Conservation (phyloP, 2,329 filamentous ascomycete genomes). For the Talaromyces sp. region DNA sequence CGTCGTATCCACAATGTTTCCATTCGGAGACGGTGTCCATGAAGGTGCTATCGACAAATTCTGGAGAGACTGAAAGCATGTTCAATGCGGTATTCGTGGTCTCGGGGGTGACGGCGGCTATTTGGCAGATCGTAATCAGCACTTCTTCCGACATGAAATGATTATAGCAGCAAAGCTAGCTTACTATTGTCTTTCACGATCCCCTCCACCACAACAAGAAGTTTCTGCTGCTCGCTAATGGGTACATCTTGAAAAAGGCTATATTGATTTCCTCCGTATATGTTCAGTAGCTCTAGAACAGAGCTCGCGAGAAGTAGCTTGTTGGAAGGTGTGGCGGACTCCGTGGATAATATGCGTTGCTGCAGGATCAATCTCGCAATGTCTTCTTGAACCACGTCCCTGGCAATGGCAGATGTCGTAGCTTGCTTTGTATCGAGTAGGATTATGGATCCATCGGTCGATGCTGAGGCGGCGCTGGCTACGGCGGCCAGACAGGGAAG, state of each 20-base stretch:
- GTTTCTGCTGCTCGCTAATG: conserved; percentile 22
- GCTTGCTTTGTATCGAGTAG: conserved; percentile 25
- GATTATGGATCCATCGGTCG: conserved; percentile 32
- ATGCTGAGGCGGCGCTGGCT: conserved; percentile 26
- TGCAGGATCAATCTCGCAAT: conserved; percentile 38
- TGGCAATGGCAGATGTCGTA: conserved; percentile 2
- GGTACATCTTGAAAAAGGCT: conserved; percentile 47
- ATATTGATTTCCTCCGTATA: conserved; percentile 54
- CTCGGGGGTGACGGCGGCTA: conserved; percentile 18
- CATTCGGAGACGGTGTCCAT: conserved; percentile 14
- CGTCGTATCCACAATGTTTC: conserved; percentile 23
- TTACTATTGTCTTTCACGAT: conserved; percentile 59
- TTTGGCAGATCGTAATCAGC: conserved; percentile 16
- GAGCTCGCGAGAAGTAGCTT: conserved; percentile 42
- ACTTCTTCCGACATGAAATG: background rate
- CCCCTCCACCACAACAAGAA: conserved; percentile 50
- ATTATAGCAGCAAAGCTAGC: conserved; percentile 22
- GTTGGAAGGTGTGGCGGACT: conserved; percentile 37
- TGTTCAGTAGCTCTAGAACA: conserved; percentile 57
- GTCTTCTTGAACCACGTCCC: conserved; percentile 25
- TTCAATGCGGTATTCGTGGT: background rate
- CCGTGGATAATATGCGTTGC: conserved; percentile 49
- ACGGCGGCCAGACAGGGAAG: conserved; percentile 26
- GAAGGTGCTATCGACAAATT: conserved; percentile 18
- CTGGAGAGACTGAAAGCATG: conserved; percentile 21